A percentile compares a stretch with the other conserved stretches of the same genome.
Evolutionary conservation across 192 early-diverging fungal species (phyloP).

Genomic region (Entomortierella parvispora): DNA sequence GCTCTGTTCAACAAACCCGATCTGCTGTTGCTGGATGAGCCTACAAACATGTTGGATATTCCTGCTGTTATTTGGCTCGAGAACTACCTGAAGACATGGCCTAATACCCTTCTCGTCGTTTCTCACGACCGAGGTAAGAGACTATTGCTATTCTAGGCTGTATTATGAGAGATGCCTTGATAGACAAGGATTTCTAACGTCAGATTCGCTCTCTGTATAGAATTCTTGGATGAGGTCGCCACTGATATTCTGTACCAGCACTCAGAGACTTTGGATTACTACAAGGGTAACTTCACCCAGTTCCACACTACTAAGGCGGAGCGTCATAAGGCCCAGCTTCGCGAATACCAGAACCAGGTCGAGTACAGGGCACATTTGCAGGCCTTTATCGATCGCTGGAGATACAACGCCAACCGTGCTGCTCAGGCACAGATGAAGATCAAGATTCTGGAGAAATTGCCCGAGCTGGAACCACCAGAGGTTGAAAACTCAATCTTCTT

Average conservation of each 20-base stretch:
- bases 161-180: background rate
- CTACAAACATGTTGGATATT: slow-evolving; percentile 93
- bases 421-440: slow-evolving; percentile 98
- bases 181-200: too few relatives aligned
- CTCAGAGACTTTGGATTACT: slow-evolving; percentile 91
- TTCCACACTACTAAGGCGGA: slow-evolving; percentile 93
- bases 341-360: slow-evolving; percentile 97
- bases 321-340: slow-evolving; percentile 87
- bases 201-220: too few relatives aligned
- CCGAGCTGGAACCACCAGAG: slow-evolving; percentile 88
- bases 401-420: slow-evolving; percentile 97
- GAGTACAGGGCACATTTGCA: slow-evolving; percentile 95
- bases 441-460: slow-evolving; percentile 98
- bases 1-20: slow-evolving; percentile 98
- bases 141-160: background rate
- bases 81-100: slow-evolving; percentile 91
- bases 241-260: slow-evolving; percentile 98
- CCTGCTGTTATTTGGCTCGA: slow-evolving; percentile 99
- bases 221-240: slow-evolving; percentile 96
- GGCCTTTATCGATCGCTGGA: slow-evolving; percentile 98
- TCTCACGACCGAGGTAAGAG: slow-evolving; percentile 91
- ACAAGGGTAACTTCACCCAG: slow-evolving; percentile 93
- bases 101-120: slow-evolving; percentile 92
- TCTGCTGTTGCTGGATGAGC: slow-evolving; percentile 91
- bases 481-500: slow-evolving; percentile 84